phyloP scores from a whole-genome alignment of 352 stramenopile species.

The Pythium oligandrum region DNA sequence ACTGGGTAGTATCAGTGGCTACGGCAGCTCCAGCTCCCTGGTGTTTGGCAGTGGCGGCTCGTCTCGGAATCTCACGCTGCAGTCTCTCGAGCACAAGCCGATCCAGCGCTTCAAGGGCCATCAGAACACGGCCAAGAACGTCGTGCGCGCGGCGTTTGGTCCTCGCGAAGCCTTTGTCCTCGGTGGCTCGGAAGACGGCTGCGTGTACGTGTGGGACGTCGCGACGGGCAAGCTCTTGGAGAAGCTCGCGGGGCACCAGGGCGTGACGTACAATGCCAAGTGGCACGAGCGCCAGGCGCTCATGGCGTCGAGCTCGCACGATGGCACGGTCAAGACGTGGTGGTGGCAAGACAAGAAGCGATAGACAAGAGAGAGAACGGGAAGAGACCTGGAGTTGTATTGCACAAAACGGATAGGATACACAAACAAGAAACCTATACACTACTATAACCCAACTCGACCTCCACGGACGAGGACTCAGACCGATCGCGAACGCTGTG shows the following conservation, averaged over 20 bases:
- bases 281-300: slow-evolving; percentile 86
- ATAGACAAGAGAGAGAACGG: slow-evolving; percentile 10
- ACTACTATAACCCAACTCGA: no score
- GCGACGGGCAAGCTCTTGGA: slow-evolving; percentile 81
- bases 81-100: slow-evolving; percentile 52
- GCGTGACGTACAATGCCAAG: slow-evolving; percentile 80
- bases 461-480: background rate
- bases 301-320: slow-evolving; percentile 81
- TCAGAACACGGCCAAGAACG: slow-evolving; percentile 88
- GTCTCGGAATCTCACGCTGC: slow-evolving; percentile 18
- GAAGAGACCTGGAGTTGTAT: no score
- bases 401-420: no score
- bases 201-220: slow-evolving; percentile 87
- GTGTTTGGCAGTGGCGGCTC: slow-evolving; percentile 3
- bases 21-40: slow-evolving; percentile 4
- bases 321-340: slow-evolving; percentile 88
- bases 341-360: slow-evolving; percentile 77
- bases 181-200: slow-evolving; percentile 79
- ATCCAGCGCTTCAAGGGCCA: slow-evolving; percentile 87
- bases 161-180: slow-evolving; percentile 84
- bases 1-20: slow-evolving; percentile 4
- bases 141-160: slow-evolving; percentile 80
- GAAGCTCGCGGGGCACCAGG: slow-evolving; percentile 66
- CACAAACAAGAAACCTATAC: no score
- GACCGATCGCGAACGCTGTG: slow-evolving; percentile 10